Percentiles rank a stretch among this genome's conserved stretches.
Evolutionary conservation across 192 early-diverging fungal species (phyloP).

Genomic region (Linnemannia zychae): DNA sequence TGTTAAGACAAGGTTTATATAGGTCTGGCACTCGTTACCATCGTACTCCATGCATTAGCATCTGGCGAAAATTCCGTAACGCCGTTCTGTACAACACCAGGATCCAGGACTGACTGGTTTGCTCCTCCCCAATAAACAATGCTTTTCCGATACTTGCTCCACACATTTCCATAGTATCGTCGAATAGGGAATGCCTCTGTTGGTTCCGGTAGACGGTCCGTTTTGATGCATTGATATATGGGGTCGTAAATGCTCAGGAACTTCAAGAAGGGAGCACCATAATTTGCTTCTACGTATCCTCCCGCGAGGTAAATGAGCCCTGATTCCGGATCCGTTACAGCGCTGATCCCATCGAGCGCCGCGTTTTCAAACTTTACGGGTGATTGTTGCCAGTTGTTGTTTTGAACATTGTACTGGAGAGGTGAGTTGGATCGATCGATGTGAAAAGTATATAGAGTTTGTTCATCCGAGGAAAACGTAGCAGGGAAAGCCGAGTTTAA

Average conservation of each 20-base stretch:
- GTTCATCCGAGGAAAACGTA: background rate
- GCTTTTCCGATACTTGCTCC: background rate
- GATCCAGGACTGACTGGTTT: too few species aligned
- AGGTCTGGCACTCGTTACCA: too few species aligned
- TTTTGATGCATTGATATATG: background rate
- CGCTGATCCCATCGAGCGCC: too few species aligned
- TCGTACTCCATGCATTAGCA: background rate
- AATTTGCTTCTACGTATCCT: background rate
- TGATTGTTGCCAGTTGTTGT: background rate
- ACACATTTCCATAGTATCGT: background rate
- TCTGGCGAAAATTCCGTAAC: background rate
- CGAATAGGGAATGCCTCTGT: background rate
- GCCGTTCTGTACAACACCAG: background rate
- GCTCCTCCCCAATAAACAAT: conserved; percentile 10
- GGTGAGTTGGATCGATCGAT: background rate
- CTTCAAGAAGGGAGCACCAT: too few species aligned
- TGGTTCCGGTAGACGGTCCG: background rate
- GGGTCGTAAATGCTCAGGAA: too few species aligned
- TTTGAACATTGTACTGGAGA: background rate
- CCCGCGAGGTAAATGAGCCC: background rate
- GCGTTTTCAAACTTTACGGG: background rate
- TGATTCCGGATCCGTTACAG: background rate
- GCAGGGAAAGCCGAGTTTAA: too few species aligned
- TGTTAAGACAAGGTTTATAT: too few species aligned
- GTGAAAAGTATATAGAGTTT: background rate